phyloP scores from a whole-genome alignment of 2,329 filamentous ascomycete species.

The Dactylellina parvicollis region DNA sequence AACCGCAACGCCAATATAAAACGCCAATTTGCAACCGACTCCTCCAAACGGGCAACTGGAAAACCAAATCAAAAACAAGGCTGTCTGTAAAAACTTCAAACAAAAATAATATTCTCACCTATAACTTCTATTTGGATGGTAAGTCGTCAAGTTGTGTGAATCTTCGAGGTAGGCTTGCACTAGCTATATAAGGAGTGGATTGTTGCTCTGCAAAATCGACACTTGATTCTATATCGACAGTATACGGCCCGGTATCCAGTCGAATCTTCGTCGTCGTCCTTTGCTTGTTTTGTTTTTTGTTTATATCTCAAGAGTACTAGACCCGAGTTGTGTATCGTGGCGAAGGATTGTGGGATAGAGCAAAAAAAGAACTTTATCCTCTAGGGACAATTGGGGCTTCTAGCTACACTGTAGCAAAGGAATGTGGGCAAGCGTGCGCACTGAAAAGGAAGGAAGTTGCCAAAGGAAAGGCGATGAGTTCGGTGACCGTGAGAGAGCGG shows the following conservation, averaged over 20 bases:
- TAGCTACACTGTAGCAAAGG: constrained; percentile 39
- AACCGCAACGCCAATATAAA: not conserved
- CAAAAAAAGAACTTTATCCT: constrained; percentile 43
- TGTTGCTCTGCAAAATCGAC: constrained; percentile 38
- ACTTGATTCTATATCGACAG: not conserved
- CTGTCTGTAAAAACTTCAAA: not conserved
- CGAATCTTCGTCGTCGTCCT: constrained; percentile 4
- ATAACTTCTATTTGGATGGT: constrained; percentile 10
- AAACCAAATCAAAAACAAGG: not conserved
- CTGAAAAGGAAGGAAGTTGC: constrained; percentile 43
- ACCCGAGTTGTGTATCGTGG: constrained; percentile 34
- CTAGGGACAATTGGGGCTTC: constrained; percentile 48
- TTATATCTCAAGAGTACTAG: constrained; percentile 45
- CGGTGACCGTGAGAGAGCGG: constrained; percentile 16
- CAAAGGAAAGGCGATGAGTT: constrained; percentile 41
- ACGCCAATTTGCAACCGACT: not conserved
- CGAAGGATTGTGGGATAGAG: constrained; percentile 34
- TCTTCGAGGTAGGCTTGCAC: constrained; percentile 20
- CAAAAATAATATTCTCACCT: constrained; percentile 11
- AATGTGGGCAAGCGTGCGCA: constrained; percentile 34
- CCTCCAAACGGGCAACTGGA: not conserved
- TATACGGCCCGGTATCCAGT: constrained; percentile 15
- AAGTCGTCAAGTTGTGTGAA: constrained; percentile 9
- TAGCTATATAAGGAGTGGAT: constrained; percentile 41
- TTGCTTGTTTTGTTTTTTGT: not conserved